Base-by-base conservation (phyloP, 75 land plant species). In the Chamaecyparis obtusa region DNA sequence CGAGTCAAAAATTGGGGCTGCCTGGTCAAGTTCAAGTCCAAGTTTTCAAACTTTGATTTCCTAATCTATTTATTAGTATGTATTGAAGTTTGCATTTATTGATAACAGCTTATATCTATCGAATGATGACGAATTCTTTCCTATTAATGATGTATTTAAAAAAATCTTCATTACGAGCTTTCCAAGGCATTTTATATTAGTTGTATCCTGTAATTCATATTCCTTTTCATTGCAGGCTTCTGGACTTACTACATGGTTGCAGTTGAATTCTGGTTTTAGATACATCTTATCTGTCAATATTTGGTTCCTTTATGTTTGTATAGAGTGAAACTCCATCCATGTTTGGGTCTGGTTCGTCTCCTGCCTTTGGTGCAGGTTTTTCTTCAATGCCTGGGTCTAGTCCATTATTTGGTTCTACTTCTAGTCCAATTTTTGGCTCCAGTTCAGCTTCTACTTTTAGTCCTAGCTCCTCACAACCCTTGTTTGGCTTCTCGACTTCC, bases 301-400 rank as follows among this genome's bases (percentile, higher is more conserved):
- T 81, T 81, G 51, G 83, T 46, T 81, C 49, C 54, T 81, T 81
- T 81, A 43, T n/a, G 48, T 81, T 81, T 13, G 30, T 44, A 46
- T 81, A 81, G n/a, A 44, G 54, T 44, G 21, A n/a, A 81, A 81
- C 5, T 81, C 83, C n/a, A 81, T 81, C 83, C 87, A n/a, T 88
- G 48, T 88, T 87, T 84, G 86, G 83, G n/a, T 80, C 88, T 30
- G 86, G 86, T 33, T 88, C 90, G 24, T 86, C 89, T 39, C 85
- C 94, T 69, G 87, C 92, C 21, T 93, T 92, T 85, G 90, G 89
- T 19, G 82, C 86, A 44, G 87, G 85, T 3, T 84, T 83, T 85
- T 84, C 87, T 3, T 85, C 89, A 84, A 86, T 82, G 74, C 81
- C 89, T 17, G 75, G 69, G 88, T 87, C 92, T 72, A 87, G 91